Conservation (phyloP, 1,284 basidiomycete genomes). For the Cerrena zonata region DNA sequence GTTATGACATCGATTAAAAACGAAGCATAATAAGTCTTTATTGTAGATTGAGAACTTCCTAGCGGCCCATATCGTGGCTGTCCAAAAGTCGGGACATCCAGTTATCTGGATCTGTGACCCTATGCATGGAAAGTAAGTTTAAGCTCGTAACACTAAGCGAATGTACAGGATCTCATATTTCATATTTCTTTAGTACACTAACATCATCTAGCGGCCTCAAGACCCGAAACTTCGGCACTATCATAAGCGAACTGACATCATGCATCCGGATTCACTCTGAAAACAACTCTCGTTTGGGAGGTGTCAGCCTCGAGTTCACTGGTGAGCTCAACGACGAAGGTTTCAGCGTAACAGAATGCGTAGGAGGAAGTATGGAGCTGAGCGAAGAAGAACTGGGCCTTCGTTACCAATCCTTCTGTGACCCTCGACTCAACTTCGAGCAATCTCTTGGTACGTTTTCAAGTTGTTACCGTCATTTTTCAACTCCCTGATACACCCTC, state of each 20-base stretch:
- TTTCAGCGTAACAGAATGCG: constrained; percentile 83
- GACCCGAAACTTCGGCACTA: constrained; percentile 86
- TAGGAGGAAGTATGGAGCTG: constrained; percentile 79
- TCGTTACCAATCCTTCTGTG: constrained; percentile 80
- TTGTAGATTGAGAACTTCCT: constrained; percentile 71
- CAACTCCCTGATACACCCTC: background rate
- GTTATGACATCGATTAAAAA: background rate
- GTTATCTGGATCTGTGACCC: constrained; percentile 95
- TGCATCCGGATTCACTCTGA: constrained; percentile 77
- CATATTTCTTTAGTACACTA: constrained; percentile 56
- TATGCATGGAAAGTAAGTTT: constrained; percentile 92
- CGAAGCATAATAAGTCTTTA: background rate
- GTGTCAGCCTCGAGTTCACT: constrained; percentile 95
- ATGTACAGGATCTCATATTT: too few relatives aligned
- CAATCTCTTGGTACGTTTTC: constrained; percentile 64
- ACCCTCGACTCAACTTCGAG: constrained; percentile 78
- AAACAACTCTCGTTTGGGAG: constrained; percentile 73
- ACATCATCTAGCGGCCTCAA: constrained; percentile 75
- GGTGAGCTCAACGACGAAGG: constrained; percentile 91
- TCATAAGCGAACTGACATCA: constrained; percentile 82
- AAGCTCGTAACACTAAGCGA: too few relatives aligned
- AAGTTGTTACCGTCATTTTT: background rate
- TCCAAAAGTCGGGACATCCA: constrained; percentile 75
- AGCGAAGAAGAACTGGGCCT: constrained; percentile 67
- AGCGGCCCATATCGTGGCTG: constrained; percentile 77